Evolutionary conservation across 2,329 filamentous ascomycete species (phyloP), one percentile per base, ranked within the genome.

Genomic region (Madurella fahalii): DNA sequence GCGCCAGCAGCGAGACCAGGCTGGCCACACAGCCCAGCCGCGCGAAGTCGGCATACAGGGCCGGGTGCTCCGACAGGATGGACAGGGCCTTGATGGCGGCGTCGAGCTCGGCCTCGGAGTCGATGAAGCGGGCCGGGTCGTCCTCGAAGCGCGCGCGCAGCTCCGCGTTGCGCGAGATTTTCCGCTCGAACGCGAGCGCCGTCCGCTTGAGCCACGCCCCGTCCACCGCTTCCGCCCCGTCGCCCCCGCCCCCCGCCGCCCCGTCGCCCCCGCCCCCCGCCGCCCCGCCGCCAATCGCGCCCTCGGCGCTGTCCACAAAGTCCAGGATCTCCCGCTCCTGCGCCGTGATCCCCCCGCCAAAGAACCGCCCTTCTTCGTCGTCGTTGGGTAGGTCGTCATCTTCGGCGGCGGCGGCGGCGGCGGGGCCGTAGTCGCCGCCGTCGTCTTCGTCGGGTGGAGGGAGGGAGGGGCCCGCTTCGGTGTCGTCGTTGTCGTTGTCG

Each of bases 281-380:
- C 17, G 71, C 71, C 65, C 64, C 60, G 40, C 57, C 66, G 47
- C n/a, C n/a, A n/a, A n/a, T n/a, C n/a, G n/a, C n/a, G n/a, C n/a
- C n/a, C n/a, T 56, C 84, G 61, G 83, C 78, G 54, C 81, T 77
- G 58, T 96, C 90, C 58, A 99, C 83, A 67, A 87, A 97, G 71
- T 97, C 89, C 65, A 99, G 80, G 17, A 94, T 89, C 63, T 91
- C 83, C 2, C 85, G 86, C 61, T 95, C 90, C 61, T 90, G 81
- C 54, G 85, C 80, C 25, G 87, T 90, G 64, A 99, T 87, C 34
- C 94, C 94, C 51, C 91, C 89, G 42, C 93, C 94, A 64, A 96
- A 99, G 76, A 99, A 99, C 11, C 94, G 86, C 1, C 93, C 94
- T 60, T 95, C 94, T 50, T 96, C 90, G 64, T 96, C 92, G 62